phyloP scores from a whole-genome alignment of 1,284 basidiomycete species.

The Ceratobasidium sp. region DNA sequence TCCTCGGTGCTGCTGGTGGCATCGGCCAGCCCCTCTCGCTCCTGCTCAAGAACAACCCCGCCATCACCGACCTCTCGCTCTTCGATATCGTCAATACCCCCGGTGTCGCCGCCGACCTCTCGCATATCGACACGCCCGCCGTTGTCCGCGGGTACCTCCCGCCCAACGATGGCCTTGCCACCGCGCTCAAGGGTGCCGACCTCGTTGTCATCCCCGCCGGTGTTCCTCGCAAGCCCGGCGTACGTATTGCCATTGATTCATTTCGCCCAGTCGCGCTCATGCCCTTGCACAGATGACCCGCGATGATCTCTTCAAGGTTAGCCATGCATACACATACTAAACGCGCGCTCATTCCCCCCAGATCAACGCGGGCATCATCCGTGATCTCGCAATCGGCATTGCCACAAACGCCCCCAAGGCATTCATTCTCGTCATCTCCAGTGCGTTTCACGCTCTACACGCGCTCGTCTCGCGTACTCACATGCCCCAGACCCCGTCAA shows the following conservation, averaged over 20 bases:
- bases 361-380: conserved; percentile 98
- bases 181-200: conserved; percentile 85
- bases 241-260: conserved; percentile 58
- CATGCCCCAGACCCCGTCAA: conserved; percentile 69
- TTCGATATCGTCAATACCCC: conserved; percentile 98
- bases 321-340: conserved; percentile 44
- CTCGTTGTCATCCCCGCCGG: conserved; percentile 97
- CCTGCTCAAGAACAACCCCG: conserved; percentile 86
- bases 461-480: background rate
- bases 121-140: conserved; percentile 85
- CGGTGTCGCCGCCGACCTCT: conserved; percentile 94
- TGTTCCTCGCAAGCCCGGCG: conserved; percentile 95
- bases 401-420: conserved; percentile 90
- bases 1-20: conserved; percentile 92
- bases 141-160: conserved; percentile 81
- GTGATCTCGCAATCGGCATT: conserved; percentile 90
- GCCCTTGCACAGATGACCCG: conserved; percentile 42
- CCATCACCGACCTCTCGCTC: conserved; percentile 85
- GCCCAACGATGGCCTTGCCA: conserved; percentile 82
- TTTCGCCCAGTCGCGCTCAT: conserved; percentile 24
- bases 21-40: conserved; percentile 95
- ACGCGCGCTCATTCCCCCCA: conserved; percentile 52
- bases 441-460: conserved; percentile 14
- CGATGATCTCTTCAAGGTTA: conserved; percentile 93
- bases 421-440: conserved; percentile 94